phyloP scores from a whole-genome alignment of 352 stramenopile genomes.

The Phytophthora uliginosa region DNA sequence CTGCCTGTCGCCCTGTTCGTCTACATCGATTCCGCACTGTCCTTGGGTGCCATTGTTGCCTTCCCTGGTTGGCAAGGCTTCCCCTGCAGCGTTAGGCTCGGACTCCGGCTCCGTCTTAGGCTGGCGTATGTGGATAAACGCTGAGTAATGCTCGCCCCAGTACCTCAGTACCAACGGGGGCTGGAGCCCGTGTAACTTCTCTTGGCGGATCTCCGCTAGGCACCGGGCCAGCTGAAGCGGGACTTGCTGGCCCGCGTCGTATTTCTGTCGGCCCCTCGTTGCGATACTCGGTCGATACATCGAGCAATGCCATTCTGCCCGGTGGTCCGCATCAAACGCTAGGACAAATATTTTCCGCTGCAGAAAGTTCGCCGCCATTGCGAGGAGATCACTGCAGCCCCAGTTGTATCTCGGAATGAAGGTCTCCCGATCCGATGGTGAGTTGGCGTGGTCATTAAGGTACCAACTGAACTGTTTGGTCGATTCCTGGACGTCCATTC shows the following conservation, averaged over 20 bases:
- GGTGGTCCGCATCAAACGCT: background rate
- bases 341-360: background rate
- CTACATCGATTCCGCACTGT: no score
- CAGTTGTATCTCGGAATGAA: constrained; percentile 6
- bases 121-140: background rate
- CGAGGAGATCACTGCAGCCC: background rate
- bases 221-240: background rate
- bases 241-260: background rate
- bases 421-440: background rate
- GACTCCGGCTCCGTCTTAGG: background rate
- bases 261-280: background rate
- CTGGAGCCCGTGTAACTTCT: background rate
- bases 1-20: background rate
- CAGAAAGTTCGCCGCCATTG: background rate
- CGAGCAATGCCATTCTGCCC: background rate
- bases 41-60: no score
- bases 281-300: background rate
- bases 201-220: background rate
- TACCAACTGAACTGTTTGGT: constrained; percentile 22
- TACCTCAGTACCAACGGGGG: background rate
- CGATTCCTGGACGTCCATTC: background rate
- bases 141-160: constrained; percentile 1
- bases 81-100: no score
- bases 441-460: background rate
- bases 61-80: no score